Evolutionary conservation across 2,329 filamentous ascomycete genomes (phyloP), one percentile per base, ranked within the genome.

Genomic region (Colletotrichum tropicicola): DNA sequence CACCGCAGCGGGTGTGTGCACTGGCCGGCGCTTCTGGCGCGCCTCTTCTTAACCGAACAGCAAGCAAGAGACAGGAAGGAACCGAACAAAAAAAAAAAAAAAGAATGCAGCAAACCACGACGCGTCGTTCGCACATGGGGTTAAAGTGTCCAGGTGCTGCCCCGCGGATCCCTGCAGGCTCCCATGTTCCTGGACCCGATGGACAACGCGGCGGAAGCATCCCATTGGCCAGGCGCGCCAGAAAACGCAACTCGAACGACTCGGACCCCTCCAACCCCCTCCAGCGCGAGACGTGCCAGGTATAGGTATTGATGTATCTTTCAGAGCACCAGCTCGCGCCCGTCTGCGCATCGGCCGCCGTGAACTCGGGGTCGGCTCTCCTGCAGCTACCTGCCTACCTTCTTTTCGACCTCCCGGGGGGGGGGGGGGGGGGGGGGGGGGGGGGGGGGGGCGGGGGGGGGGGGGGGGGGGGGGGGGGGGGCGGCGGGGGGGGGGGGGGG

Each of bases 191-290:
- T 53, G 47, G 19, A 23, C 45, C 44, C 17, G 32, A 39, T 32
- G 48, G 55, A 43, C 44, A 41, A 4, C 51, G 25, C 28, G 35
- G 48, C 43, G 61, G 56, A 47, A 32, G 49, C 15, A 49, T 51
- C 57, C 58, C 17, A 62, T 65, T 65, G 62, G 57, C 19, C 4
- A 15, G 32, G 48, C 43, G 28, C 32, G 17, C n/a, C 15, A 27
- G 3, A 23, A 43, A 28, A 23, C 32, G 32, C 32, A 35, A n/a
- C 47, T 43, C 17, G 45, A 43, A 19, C 48, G 32, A 64, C 56
- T 49, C 56, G 39, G 54, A 13, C 43, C 51, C 57, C 32, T 30
- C 39, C 23, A 37, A 19, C 28, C 27, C 53, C 41, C 43, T 17
- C 30, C 7, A 12, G 37, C n/a, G 52, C 25, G 52, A 49, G 15